Evolutionary conservation across 768 basidiomycete genomes (phyloP), one percentile per base, ranked within the genome.

Genomic region (Holtermanniella nyarrowii): DNA sequence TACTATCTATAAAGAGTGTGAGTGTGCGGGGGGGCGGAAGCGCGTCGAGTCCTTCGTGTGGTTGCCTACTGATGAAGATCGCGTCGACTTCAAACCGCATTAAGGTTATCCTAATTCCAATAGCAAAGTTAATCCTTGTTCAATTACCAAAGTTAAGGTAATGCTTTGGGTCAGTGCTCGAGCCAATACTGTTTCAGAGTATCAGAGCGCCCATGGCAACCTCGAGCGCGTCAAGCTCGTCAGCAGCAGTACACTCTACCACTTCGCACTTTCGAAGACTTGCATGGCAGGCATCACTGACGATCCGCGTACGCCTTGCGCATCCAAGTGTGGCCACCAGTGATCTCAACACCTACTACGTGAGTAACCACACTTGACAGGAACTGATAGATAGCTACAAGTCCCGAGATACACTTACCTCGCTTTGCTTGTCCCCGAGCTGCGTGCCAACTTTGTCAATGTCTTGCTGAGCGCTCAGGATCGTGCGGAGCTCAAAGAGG

Each of bases 321-420:
- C 79, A 85, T 40, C 65, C 88, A 89, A 68, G 80, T 90, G 7
- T 88, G 89, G 26, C 84, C 88, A 42, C 87, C 86, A 70, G 86
- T 52, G 86, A 93, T 75, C 82, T 88, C 31, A 89, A 93, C 72
- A 84, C 82, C 66, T 93, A 90, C 73, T 95, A 83, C 73, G 72
- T 73, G 26, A 44, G 71, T 62, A 0, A 16, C 4, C 16, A 25
- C 26, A 20, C 18, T 27, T 48, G 18, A 18, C 2, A 22, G 21
- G 20, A 13, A 18, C 23, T 26, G 24, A 44, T 7, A 7, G n/a
- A 23, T 53, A 76, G 74, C 65, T 76, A 23, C 74, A 76, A 71
- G 91, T 87, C 4, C 86, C 91, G 27, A 79, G 95, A 49, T 84
- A 96, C 65, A 83, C 83, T 73, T 99, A 97, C 73, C 81, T 99